Conservation (phyloP, 352 stramenopile species). For the Thalassiosira exigua region DNA sequence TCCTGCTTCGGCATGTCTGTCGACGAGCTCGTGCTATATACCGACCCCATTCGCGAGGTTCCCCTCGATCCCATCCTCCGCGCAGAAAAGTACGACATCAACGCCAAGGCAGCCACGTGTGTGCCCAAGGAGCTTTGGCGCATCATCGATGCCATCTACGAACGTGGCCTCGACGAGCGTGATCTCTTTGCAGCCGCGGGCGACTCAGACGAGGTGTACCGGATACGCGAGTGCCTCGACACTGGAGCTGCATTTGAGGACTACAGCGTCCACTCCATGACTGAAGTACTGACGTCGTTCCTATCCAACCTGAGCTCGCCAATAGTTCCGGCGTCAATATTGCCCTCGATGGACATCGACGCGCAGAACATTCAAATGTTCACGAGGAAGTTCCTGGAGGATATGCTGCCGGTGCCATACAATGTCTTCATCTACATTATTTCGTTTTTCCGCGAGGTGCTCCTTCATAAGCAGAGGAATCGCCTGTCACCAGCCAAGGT, state of each 20-base stretch:
- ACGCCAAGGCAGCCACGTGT: constrained; percentile 75
- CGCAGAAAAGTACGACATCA: constrained; percentile 70
- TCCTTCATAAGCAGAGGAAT: constrained; percentile 83
- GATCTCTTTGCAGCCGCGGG: constrained; percentile 81
- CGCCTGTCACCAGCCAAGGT: constrained; percentile 76
- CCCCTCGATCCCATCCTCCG: constrained; percentile 68
- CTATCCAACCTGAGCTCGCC: constrained; percentile 90
- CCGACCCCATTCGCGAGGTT: constrained; percentile 88
- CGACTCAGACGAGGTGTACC: constrained; percentile 70
- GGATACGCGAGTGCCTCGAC: constrained; percentile 91
- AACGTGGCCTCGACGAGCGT: constrained; percentile 77
- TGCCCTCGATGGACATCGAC: constrained; percentile 88
- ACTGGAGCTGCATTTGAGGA: constrained; percentile 89
- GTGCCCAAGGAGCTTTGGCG: constrained; percentile 98
- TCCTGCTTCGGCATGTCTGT: constrained; percentile 95
- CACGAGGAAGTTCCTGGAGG: constrained; percentile 83
- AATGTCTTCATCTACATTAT: constrained; percentile 98
- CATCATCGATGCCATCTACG: constrained; percentile 96
- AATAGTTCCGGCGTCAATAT: constrained; percentile 88
- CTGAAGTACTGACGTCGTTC: constrained; percentile 90
- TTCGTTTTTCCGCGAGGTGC: constrained; percentile 94
- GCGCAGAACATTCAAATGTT: constrained; percentile 85
- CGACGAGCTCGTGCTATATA: constrained; percentile 92
- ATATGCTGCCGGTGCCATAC: constrained; percentile 93
- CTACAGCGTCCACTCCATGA: constrained; percentile 89